A percentile compares a stretch with the other conserved stretches of the same genome.
These are phyloP conservation scores for Smittium culicis DNA, from an alignment of 371 early-diverging fungal genomes.

Conservation along the genomic window DNA sequence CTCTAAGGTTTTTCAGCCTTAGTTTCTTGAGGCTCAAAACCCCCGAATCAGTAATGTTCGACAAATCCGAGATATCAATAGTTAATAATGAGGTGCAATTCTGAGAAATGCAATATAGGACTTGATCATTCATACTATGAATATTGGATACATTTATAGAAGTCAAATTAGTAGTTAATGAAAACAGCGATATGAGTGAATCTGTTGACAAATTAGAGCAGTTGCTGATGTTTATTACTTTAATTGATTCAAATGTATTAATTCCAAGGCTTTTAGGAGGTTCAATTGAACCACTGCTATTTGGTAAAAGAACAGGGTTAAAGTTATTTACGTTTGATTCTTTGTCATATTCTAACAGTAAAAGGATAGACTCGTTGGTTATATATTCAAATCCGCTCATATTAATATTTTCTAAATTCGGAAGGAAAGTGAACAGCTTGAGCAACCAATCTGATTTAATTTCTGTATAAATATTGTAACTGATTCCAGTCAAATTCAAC, in stretches of 20 bases:
- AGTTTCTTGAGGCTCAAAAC: neutral
- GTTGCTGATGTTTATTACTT: neutral
- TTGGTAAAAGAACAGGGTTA: neutral
- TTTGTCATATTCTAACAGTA: neutral
- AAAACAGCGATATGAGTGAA: conserved; percentile 1
- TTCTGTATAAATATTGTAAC: neutral
- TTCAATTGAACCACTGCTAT: neutral
- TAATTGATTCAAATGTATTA: neutral
- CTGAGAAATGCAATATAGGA: neutral
- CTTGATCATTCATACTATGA: neutral
- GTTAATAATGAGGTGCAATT: neutral
- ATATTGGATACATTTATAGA: neutral
- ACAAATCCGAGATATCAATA: conserved; percentile 1
- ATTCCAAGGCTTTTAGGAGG: neutral
- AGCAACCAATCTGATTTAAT: conserved; percentile 6
- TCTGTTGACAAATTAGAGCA: neutral
- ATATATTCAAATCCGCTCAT: neutral
- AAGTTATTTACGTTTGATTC: neutral
- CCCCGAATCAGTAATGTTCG: neutral
- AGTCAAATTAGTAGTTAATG: neutral
- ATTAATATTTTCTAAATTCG: conserved; percentile 1
- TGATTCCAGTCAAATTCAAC: conserved; percentile 6
- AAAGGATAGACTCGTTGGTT: neutral
- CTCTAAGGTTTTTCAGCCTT: neutral
- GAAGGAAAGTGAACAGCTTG: neutral